Evolutionary conservation across 2,329 filamentous ascomycete species (phyloP), one percentile per base, ranked within the genome.

Genomic region (Raffaelea ambrosiae): DNA sequence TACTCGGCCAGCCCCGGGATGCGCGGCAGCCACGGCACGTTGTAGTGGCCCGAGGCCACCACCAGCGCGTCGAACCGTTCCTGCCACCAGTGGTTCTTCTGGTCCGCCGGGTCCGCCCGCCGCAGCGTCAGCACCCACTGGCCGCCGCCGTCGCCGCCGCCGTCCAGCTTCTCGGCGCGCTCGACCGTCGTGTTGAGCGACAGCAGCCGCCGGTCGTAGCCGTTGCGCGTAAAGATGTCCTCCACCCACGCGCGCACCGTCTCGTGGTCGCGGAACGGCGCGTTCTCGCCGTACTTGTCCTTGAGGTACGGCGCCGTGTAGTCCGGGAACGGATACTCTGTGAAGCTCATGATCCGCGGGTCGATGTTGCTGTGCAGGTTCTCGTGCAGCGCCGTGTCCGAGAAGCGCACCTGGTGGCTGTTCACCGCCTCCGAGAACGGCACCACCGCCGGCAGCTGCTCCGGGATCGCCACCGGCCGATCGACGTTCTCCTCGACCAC

Each of bases 31-130:
- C 73, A 81, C 0, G 80, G 79, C 1, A 82, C 68, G 52, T 76
- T 75, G 55, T 84, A 86, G 61, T 86, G 83, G 0, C 84, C 84
- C 23, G 72, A 79, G 0, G 83, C 80, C 4, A 84, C 76, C 1
- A 86, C 73, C 1, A 87, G 67, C 0, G 79, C 77, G 57, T 86
- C 82, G 52, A 93, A 76, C 61, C 61, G 13, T 43, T 63, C 80
- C 0, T 63, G 65, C 79, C 79, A 82, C 79, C 80, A 83, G 50
- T 73, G 72, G 53, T 81, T 56, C 51, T 3, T 57, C 51, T 20
- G 57, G 18, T 16, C 11, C 20, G 3, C 22, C 59, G 40, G 40
- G 9, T 60, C 57, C 29, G 38, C 35, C 11, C 21, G 66, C 18
- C 76, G 65, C 22, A 83, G 57, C 2, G 70, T 73, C 4, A 81